Conservation (phyloP, 139 green algal species). For the Eudorina sp. region DNA sequence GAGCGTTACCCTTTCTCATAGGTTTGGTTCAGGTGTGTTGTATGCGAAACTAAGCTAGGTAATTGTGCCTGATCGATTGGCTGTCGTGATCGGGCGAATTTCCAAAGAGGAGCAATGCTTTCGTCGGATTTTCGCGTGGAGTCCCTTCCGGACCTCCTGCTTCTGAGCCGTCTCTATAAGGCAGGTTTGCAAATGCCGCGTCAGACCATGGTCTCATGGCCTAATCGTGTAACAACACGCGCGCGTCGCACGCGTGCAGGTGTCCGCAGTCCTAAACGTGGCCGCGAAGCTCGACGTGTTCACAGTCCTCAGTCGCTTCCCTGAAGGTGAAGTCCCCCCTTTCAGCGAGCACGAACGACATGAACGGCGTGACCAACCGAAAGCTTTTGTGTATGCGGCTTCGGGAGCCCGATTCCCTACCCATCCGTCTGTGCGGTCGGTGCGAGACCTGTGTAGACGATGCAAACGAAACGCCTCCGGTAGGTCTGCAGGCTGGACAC, state of each 20-base stretch:
- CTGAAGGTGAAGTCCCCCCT: not conserved
- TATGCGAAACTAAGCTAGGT: too few species aligned
- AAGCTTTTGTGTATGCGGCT: too few species aligned
- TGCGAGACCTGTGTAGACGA: too few species aligned
- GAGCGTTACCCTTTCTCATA: too few species aligned
- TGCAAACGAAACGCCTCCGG: too few species aligned
- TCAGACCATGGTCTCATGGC: not conserved
- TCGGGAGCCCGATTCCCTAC: too few species aligned
- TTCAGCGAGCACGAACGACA: not conserved
- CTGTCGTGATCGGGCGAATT: too few species aligned
- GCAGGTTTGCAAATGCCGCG: not conserved
- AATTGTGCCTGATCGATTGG: too few species aligned
- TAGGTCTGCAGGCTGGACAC: too few species aligned
- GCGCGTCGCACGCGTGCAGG: not conserved
- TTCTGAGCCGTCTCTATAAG: slow-evolving; percentile 16
- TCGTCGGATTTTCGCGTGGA: not conserved
- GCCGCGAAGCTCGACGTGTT: slow-evolving; percentile 34
- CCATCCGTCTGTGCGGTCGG: too few species aligned
- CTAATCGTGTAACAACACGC: not conserved
- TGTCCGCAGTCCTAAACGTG: slow-evolving; percentile 21
- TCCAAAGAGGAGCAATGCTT: too few species aligned
- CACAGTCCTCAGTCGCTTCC: not conserved
- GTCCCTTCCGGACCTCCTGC: slow-evolving; percentile 7
- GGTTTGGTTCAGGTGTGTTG: too few species aligned
- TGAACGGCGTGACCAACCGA: not conserved